Evolutionary conservation across 805 yeast species (phyloP).

Genomic region (Spencermartinsiella europaea): DNA sequence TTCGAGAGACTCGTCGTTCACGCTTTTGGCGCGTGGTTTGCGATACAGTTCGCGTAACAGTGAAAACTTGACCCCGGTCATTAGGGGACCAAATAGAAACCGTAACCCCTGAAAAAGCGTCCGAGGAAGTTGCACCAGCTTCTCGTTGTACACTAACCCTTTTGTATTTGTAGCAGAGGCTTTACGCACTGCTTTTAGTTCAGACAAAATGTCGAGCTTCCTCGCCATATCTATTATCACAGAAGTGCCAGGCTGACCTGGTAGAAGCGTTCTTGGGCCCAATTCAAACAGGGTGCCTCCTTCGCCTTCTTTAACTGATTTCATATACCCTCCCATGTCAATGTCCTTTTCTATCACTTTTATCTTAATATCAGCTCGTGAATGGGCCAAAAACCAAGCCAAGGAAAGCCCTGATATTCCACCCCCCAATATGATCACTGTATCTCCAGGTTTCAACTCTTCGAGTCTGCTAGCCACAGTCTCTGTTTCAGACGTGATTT

Average conservation of each 20-base stretch:
- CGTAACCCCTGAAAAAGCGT: constrained; percentile 13
- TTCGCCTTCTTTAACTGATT: constrained; percentile 28
- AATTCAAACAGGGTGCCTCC: constrained; percentile 51
- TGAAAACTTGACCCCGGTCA: constrained; percentile 52
- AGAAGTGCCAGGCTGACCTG: constrained; percentile 64
- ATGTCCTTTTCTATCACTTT: constrained; percentile 53
- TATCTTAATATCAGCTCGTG: constrained; percentile 74
- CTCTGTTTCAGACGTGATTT: constrained; percentile 27
- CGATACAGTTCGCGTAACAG: constrained; percentile 33
- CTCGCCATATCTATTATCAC: constrained; percentile 26
- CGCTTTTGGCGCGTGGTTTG: constrained; percentile 13
- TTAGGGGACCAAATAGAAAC: constrained; percentile 30
- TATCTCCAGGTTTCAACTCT: constrained; percentile 29
- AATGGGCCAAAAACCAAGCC: constrained; percentile 41
- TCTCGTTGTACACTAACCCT: constrained; percentile 45
- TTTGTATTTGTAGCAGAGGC: constrained; percentile 64
- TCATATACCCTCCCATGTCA: constrained; percentile 77
- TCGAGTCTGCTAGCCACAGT: constrained; percentile 25
- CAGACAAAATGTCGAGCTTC: constrained; percentile 43
- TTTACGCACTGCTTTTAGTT: constrained; percentile 54
- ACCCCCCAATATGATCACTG: constrained; percentile 74
- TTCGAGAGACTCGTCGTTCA: constrained; percentile 66
- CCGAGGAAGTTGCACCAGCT: constrained; percentile 30
- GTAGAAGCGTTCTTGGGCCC: constrained; percentile 89
- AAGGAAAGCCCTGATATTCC: constrained; percentile 80